Evolutionary conservation across 2,329 filamentous ascomycete species (phyloP).

Genomic region (Diaporthe ampelina): DNA sequence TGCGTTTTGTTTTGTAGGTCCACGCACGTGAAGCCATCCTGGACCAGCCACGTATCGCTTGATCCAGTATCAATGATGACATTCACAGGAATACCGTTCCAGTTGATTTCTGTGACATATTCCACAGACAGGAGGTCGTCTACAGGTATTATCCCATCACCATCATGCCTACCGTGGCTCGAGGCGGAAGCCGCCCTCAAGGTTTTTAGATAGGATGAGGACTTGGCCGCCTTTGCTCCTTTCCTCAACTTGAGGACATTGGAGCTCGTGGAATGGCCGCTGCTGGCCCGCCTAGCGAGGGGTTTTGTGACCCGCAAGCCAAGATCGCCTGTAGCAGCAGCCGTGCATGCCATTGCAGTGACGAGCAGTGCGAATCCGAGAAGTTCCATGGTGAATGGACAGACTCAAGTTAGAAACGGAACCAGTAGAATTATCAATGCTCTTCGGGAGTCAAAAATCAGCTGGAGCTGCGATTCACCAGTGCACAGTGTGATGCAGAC

Average conservation of each 20-base stretch:
- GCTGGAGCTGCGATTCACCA: neutral
- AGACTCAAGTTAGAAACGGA: too few relatives aligned
- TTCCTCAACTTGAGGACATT: constrained; percentile 31
- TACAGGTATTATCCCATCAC: constrained; percentile 7
- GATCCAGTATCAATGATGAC: constrained; percentile 38
- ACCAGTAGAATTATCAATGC: too few relatives aligned
- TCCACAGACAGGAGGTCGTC: constrained; percentile 18
- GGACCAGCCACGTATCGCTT: constrained; percentile 38
- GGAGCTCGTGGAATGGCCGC: constrained; percentile 22
- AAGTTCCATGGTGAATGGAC: neutral
- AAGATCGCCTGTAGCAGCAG: neutral
- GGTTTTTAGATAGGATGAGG: constrained; percentile 26
- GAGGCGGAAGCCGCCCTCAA: neutral
- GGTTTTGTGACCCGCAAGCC: constrained; percentile 1
- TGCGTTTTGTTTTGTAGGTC: constrained; percentile 14
- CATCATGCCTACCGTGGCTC: neutral
- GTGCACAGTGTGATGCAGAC: neutral
- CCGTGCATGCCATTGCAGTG: neutral
- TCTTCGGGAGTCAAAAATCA: neutral
- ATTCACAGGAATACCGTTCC: constrained; percentile 13
- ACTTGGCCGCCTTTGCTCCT: constrained; percentile 18
- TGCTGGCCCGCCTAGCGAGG: constrained; percentile 17
- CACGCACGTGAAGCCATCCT: constrained; percentile 38
- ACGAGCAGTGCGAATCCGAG: constrained; percentile 3
- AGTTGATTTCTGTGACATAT: constrained; percentile 36